phyloP scores from a whole-genome alignment of 345 rosid genomes.

The Gossypium mustelinum region DNA sequence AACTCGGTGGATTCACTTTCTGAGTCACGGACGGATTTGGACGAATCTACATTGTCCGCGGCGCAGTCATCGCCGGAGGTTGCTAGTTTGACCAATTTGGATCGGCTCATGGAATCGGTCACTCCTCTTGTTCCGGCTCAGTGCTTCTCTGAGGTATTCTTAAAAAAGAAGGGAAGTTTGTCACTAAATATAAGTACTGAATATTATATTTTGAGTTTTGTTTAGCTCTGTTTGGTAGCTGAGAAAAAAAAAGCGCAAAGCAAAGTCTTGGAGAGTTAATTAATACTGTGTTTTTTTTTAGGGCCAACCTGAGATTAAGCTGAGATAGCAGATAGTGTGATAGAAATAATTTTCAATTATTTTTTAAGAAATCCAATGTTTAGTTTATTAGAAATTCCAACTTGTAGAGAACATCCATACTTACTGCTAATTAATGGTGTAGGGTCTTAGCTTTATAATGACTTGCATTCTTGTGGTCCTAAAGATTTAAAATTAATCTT shows the following conservation, averaged over 20 bases:
- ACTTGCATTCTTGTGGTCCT: background rate
- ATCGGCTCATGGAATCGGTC: constrained; percentile 49
- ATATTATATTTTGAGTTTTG: background rate
- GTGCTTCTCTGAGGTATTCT: constrained; percentile 33
- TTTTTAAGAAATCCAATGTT: background rate
- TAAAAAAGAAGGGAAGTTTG: background rate
- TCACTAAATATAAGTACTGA: background rate
- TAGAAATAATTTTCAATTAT: background rate
- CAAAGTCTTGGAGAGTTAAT: background rate
- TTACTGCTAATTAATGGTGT: background rate
- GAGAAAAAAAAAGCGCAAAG: background rate
- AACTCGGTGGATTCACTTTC: constrained; percentile 18
- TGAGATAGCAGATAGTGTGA: background rate
- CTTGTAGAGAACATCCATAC: background rate
- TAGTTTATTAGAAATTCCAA: background rate
- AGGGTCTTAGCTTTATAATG: background rate
- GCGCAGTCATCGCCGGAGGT: background rate
- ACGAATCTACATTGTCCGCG: constrained; percentile 33
- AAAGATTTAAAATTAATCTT: background rate
- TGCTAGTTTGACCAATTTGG: constrained; percentile 38
- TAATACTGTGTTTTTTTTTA: background rate
- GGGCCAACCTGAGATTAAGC: background rate
- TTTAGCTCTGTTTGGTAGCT: constrained; percentile 6
- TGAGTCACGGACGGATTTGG: constrained; percentile 24
- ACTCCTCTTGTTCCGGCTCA: constrained; percentile 46